Evolutionary conservation across 495 filamentous ascomycete genomes (phyloP).

Genomic region (Aspergillus egyptiacus): DNA sequence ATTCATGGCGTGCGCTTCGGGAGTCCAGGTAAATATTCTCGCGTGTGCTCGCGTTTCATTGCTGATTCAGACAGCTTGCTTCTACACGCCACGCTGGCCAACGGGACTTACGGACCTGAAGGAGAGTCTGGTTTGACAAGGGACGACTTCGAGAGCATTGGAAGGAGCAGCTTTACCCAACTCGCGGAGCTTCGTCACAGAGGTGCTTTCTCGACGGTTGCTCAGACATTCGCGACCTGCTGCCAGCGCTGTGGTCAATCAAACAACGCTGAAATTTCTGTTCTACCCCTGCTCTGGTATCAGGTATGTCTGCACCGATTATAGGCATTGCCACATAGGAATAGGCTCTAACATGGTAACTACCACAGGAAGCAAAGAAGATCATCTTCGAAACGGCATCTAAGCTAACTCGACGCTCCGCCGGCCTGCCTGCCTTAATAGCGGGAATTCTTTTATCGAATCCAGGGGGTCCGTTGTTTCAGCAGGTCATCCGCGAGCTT

Average conservation of each 20-base stretch:
- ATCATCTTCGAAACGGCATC: conserved; percentile 65
- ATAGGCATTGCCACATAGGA: neutral
- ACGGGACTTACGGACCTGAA: conserved; percentile 33
- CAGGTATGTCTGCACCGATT: conserved; percentile 40
- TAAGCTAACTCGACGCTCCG: conserved; percentile 82
- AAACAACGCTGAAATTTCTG: conserved; percentile 37
- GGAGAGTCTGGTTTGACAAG: conserved; percentile 26
- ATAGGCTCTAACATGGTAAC: neutral
- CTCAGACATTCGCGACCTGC: conserved; percentile 75
- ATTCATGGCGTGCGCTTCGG: conserved; percentile 86
- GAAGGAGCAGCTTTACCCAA: conserved; percentile 69
- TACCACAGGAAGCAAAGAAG: conserved; percentile 47
- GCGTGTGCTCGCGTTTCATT: neutral
- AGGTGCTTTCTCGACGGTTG: conserved; percentile 89
- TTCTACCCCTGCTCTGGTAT: conserved; percentile 53
- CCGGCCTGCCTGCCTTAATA: conserved; percentile 81
- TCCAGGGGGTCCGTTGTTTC: conserved; percentile 40
- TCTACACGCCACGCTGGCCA: conserved; percentile 36
- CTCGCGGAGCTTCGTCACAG: conserved; percentile 79
- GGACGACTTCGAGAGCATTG: conserved; percentile 49
- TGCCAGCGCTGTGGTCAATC: conserved; percentile 57
- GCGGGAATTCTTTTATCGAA: conserved; percentile 58
- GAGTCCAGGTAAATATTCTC: conserved; percentile 65
- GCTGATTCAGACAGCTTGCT: conserved; percentile 50
- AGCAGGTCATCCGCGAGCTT: conserved; percentile 47